These are phyloP conservation scores for Tulasnella sp. DNA, from an alignment of 768 basidiomycete species.

Conservation along the genomic window DNA sequence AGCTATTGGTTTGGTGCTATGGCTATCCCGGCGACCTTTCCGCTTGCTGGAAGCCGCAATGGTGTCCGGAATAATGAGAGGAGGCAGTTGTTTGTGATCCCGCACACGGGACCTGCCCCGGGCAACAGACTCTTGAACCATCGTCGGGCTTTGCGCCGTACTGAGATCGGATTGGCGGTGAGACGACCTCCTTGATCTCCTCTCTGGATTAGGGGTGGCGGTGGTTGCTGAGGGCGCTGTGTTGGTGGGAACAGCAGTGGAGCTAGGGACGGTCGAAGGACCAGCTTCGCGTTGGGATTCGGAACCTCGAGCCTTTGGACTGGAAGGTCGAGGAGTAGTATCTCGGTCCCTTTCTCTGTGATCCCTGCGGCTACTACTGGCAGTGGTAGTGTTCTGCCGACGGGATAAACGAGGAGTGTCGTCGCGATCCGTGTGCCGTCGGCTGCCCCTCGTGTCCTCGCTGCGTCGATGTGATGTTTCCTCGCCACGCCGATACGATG, in stretches of 20 bases:
- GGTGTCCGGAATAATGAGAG: neutral
- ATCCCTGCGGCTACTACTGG: neutral
- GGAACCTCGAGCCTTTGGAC: neutral
- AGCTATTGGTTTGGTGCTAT: neutral
- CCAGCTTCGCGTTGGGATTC: neutral
- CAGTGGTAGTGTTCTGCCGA: neutral
- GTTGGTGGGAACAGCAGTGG: neutral
- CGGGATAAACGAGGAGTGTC: slow-evolving; percentile 2
- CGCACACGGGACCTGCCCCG: neutral
- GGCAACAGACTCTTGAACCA: neutral
- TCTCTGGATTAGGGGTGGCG: neutral
- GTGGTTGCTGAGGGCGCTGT: neutral
- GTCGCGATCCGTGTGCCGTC: neutral
- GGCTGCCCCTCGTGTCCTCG: slow-evolving; percentile 6
- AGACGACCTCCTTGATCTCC: neutral
- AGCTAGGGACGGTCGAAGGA: neutral
- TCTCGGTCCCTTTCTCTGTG: slow-evolving; percentile 3
- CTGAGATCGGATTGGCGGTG: slow-evolving; percentile 1
- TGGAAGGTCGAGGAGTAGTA: neutral
- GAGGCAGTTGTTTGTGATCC: neutral
- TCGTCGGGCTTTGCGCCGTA: neutral
- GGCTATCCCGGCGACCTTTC: neutral
- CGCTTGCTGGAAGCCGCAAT: neutral
- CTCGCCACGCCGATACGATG: neutral
- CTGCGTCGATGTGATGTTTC: neutral